phyloP scores from a whole-genome alignment of 75 land plant genomes.

The Picea glauca region DNA sequence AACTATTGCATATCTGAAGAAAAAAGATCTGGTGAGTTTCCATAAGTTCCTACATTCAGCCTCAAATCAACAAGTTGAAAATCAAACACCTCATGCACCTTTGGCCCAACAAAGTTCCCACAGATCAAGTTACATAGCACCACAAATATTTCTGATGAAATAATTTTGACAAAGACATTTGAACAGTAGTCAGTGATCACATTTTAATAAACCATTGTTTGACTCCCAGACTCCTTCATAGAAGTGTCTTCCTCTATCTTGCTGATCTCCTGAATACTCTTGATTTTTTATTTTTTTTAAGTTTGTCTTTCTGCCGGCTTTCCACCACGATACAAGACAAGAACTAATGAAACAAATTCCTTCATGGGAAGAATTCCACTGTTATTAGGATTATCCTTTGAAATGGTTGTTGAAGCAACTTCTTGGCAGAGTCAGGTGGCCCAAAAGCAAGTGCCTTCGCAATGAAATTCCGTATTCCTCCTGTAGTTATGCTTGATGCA shows the following conservation, averaged over 20 bases:
- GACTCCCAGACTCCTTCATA: neutral
- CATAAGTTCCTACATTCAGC: neutral
- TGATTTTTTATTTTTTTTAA: neutral
- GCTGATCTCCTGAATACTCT: neutral
- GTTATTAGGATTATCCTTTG: neutral
- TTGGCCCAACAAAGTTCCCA: neutral
- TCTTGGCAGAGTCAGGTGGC: neutral
- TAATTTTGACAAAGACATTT: constrained; percentile 8
- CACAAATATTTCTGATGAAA: neutral
- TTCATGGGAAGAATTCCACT: neutral
- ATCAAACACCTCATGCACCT: neutral
- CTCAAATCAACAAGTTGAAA: neutral
- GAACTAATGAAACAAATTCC: constrained; percentile 5
- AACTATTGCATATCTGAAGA: neutral
- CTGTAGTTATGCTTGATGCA: neutral
- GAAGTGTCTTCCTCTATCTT: neutral
- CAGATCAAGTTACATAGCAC: neutral
- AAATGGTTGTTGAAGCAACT: constrained; percentile 1
- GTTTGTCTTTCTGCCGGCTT: neutral
- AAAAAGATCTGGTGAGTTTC: neutral
- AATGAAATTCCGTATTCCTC: constrained; percentile 4
- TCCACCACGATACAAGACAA: neutral
- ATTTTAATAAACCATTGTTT: neutral
- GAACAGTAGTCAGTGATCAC: constrained; percentile 10
- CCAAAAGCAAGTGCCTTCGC: constrained; percentile 6